These are phyloP conservation scores for Malus hybrid DNA, from an alignment of 331 rosid genomes.

Conservation along the genomic window DNA sequence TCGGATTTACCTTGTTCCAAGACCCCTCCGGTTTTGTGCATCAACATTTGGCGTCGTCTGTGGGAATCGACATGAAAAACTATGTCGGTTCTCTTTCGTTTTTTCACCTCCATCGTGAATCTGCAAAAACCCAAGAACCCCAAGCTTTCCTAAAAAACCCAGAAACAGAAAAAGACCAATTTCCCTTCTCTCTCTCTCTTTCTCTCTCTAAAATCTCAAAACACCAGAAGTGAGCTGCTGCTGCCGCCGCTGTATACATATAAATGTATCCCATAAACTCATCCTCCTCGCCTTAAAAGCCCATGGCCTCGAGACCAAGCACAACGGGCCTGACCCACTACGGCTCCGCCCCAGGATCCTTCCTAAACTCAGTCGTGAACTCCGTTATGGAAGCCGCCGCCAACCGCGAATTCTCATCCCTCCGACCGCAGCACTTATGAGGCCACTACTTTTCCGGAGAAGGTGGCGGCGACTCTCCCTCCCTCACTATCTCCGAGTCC, in stretches of 20 bases:
- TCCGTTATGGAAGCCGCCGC: conserved; percentile 34
- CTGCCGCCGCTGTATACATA: neutral
- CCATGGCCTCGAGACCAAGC: conserved; percentile 16
- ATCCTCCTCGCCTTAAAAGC: conserved; percentile 34
- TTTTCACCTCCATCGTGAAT: too few relatives aligned
- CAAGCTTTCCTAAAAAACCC: too few relatives aligned
- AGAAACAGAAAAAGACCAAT: too few relatives aligned
- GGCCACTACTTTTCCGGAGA: conserved; percentile 46
- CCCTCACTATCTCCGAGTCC: conserved; percentile 31
- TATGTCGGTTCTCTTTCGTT: too few relatives aligned
- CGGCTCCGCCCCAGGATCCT: conserved; percentile 72
- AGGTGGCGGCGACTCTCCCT: conserved; percentile 18
- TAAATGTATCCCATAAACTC: conserved; percentile 45
- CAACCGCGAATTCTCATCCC: conserved; percentile 23
- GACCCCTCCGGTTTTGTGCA: too few relatives aligned
- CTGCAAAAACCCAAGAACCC: too few relatives aligned
- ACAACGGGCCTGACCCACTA: conserved; percentile 50
- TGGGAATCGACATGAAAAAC: too few relatives aligned
- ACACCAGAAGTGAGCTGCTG: neutral
- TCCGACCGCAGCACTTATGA: conserved; percentile 14
- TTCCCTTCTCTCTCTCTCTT: too few relatives aligned
- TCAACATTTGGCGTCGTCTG: too few relatives aligned
- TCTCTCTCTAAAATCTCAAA: too few relatives aligned
- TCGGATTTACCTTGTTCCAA: too few relatives aligned
- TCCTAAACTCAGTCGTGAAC: conserved; percentile 52